Conservation (phyloP, 1,284 basidiomycete genomes). For the Apiotrichum gamsii region DNA sequence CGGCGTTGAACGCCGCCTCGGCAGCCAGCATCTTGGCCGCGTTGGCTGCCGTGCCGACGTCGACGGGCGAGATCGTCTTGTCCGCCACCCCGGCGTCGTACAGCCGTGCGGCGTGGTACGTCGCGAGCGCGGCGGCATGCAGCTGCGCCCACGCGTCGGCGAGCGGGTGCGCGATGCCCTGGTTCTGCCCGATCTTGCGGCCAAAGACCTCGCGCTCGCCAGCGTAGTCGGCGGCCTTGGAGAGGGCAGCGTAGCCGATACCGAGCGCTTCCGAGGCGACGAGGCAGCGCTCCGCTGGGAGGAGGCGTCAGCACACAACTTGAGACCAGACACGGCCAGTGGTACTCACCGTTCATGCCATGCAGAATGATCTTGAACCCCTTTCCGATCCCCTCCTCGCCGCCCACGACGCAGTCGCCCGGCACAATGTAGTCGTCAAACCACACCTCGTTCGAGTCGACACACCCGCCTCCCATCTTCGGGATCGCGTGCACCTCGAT, state of each 20-base stretch:
- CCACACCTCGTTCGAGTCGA: slow-evolving; percentile 19
- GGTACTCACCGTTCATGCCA: slow-evolving; percentile 44
- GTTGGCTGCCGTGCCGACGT: slow-evolving; percentile 18
- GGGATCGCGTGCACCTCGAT: slow-evolving; percentile 10
- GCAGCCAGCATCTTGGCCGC: slow-evolving; percentile 16
- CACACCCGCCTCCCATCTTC: slow-evolving; percentile 16
- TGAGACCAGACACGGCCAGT: too few relatives aligned
- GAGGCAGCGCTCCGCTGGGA: slow-evolving; percentile 47
- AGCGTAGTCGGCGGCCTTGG: slow-evolving; percentile 12
- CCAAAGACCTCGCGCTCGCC: slow-evolving; percentile 17
- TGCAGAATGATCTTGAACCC: slow-evolving; percentile 45
- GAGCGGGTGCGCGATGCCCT: slow-evolving; percentile 21
- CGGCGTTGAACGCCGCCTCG: slow-evolving; percentile 17
- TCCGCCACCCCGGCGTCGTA: slow-evolving; percentile 14
- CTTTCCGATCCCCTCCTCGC: slow-evolving; percentile 31
- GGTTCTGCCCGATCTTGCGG: slow-evolving; percentile 20
- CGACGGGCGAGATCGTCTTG: slow-evolving; percentile 8
- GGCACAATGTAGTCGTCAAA: slow-evolving; percentile 20
- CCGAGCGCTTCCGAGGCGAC: slow-evolving; percentile 49
- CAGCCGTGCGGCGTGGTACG: slow-evolving; percentile 17
- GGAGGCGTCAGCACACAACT: too few relatives aligned
- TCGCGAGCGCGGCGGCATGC: slow-evolving; percentile 12
- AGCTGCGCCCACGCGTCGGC: slow-evolving; percentile 20
- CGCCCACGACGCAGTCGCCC: slow-evolving; percentile 10
- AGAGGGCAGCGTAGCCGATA: slow-evolving; percentile 22